Conservation (phyloP, 306 rosid species). For the Rosa chinensis region DNA sequence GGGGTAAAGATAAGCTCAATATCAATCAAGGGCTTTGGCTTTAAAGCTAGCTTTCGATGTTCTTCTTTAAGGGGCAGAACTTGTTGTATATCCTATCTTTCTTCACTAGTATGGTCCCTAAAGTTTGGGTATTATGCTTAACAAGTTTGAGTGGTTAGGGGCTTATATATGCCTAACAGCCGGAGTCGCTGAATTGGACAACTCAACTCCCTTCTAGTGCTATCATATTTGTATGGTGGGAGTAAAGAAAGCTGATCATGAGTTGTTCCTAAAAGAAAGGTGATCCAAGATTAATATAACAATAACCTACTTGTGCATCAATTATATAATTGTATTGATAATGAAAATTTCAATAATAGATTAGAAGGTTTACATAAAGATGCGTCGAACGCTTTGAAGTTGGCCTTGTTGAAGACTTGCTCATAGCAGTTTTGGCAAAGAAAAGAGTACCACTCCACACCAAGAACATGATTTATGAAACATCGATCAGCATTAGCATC, state of each 20-base stretch:
- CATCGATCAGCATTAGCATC: neutral
- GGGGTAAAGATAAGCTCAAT: conserved; percentile 4
- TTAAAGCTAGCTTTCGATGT: conserved; percentile 24
- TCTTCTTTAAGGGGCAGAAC: conserved; percentile 34
- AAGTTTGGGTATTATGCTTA: neutral
- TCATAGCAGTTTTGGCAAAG: neutral
- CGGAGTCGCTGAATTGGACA: conserved; percentile 26
- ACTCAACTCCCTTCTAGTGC: conserved; percentile 27
- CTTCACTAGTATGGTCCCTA: conserved; percentile 28
- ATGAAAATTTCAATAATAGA: neutral
- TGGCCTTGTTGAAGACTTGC: neutral
- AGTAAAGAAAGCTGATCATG: conserved; percentile 13
- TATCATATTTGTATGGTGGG: conserved; percentile 2
- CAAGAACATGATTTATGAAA: neutral
- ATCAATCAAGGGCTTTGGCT: conserved; percentile 13
- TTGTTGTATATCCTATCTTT: conserved; percentile 10
- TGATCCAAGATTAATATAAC: conserved; percentile 3
- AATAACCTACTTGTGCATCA: neutral
- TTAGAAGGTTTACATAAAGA: neutral
- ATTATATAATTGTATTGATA: neutral
- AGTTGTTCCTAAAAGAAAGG: conserved; percentile 27
- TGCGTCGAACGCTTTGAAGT: neutral
- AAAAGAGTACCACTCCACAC: neutral
- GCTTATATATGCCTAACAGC: conserved; percentile 9
- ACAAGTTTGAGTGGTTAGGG: conserved; percentile 15